These are phyloP conservation scores for Termitomyces titanicus DNA, from an alignment of 768 basidiomycete species.

Conservation along the genomic window DNA sequence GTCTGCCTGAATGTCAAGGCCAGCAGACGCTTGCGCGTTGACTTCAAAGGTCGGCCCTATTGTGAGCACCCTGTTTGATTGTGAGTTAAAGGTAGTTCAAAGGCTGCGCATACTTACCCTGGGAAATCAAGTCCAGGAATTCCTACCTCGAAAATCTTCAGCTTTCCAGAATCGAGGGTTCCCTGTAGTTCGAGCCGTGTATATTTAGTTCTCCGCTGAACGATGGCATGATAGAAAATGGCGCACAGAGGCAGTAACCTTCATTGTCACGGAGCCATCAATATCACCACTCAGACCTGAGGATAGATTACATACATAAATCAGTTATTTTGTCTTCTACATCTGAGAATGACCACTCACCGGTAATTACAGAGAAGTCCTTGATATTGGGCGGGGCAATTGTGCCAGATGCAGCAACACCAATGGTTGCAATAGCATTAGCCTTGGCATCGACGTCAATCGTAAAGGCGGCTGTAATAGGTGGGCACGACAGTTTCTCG, in stretches of 20 bases:
- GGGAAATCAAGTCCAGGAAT: conserved; percentile 49
- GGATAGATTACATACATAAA: neutral
- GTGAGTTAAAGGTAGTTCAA: neutral
- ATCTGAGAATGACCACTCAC: conserved; percentile 20
- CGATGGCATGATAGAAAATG: neutral
- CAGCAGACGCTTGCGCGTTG: conserved; percentile 31
- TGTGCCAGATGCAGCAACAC: conserved; percentile 22
- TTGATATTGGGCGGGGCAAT: conserved; percentile 21
- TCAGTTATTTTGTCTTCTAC: neutral
- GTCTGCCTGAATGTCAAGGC: conserved; percentile 33
- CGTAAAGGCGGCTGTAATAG: conserved; percentile 14
- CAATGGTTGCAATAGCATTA: conserved; percentile 23
- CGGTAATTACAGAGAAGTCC: conserved; percentile 30
- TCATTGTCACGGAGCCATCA: conserved; percentile 33
- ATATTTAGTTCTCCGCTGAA: too few species aligned
- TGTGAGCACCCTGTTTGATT: conserved; percentile 33
- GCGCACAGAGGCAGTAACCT: conserved; percentile 32
- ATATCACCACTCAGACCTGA: conserved; percentile 34
- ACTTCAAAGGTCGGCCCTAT: conserved; percentile 47
- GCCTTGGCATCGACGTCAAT: conserved; percentile 21
- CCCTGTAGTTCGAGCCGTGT: conserved; percentile 27
- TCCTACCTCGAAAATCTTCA: conserved; percentile 36
- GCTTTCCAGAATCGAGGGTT: conserved; percentile 37
- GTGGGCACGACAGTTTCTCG: conserved; percentile 19
- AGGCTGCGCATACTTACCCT: conserved; percentile 28